Evolutionary conservation across 1,139 yeast species (phyloP), one percentile per base, ranked within the genome.

Genomic region (Yamadazyma diddensiae): DNA sequence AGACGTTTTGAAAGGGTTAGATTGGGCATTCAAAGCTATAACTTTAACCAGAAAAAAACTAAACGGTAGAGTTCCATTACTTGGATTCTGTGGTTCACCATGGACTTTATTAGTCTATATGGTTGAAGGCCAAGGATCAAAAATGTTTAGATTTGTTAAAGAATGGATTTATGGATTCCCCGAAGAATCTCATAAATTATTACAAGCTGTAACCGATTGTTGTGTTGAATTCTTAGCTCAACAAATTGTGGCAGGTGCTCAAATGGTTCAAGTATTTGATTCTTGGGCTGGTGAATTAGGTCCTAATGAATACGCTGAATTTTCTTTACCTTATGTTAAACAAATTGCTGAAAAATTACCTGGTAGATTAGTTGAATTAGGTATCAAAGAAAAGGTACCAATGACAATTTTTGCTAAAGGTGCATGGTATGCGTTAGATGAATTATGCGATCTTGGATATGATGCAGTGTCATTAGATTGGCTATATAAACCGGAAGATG

Each of bases 281-380:
- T 85, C 96, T 15, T 90, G 97, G 96, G 98, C 96, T 31, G 95
- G 97, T 36, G 97, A 92, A 60, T 71, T 92, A 41, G 94, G 95
- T 1, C 95, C 97, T 11, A 67, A 67, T 34, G 98, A 92, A 52
- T 92, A 92, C 57, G 71, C 73, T 43, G 90, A 84, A 54, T 94
- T 88, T 57, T 82, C 94, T 4, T 73, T 92, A 51, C 97, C 97
- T 3, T 92, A 87, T 54, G 67, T 92, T 50, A 75, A 72, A 45
- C 86, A 86, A 55, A 90, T 92, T 42, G 75, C 87, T 18, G 62
- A 67, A 11, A 74, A 73, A 46, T 73, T 92, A 28, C 95, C 94
- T 15, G 42, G 50, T 9, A 77, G 94, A 51, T 70, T 92, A 50
- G 52, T 59, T 38, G 92, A 85, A 58, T 65, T 86, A 38, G 94